Evolutionary conservation across 2,329 filamentous ascomycete species (phyloP), one percentile per base, ranked within the genome.

Genomic region (Fusarium ramigenum): DNA sequence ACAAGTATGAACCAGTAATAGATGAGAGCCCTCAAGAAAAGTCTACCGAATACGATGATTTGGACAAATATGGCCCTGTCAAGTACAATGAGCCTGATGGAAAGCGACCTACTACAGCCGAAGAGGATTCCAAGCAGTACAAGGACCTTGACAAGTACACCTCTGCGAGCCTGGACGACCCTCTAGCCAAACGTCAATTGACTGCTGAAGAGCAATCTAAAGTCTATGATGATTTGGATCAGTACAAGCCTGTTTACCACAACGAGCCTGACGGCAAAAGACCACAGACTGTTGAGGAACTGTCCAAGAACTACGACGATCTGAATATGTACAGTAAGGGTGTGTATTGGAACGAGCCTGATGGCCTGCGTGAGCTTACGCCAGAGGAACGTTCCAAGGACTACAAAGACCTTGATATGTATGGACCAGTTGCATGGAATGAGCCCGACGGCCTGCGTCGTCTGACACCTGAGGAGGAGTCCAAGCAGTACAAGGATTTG

Each of bases 401-500:
- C 47, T 85, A 85, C 66, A 78, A 81, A 19, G 85, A 87, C 42
- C 77, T 87, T 9, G 76, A 80, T 23, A 79, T 81, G 21, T 87
- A 87, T 43, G 79, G 79, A 11, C 69, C 80, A 14, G 74, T 78
- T 16, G 56, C 59, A 25, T 81, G 77, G 75, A 79, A 77, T 43
- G 80, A 82, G 53, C 80, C 79, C 1, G 67, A 81, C 58, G 80
- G 79, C 21, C 74, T 81, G 18, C 78, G 77, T 7, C 64, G 60
- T 10, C 58, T 75, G 52, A 81, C 78, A 1, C 73, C 78, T 0
- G 78, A 81, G 53, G 78, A 81, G 34, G 59, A 73, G 21, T 79
- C 79, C 10, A 79, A 81, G 56, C 47, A 69, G 8, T 81, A 81
- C 58, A 74, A 80, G 2, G 84, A 86, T 63, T 68, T 85, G 7